These are phyloP conservation scores for Trichoderma koningiopsis DNA, from an alignment of 2,329 filamentous ascomycete genomes.

Conservation along the genomic window DNA sequence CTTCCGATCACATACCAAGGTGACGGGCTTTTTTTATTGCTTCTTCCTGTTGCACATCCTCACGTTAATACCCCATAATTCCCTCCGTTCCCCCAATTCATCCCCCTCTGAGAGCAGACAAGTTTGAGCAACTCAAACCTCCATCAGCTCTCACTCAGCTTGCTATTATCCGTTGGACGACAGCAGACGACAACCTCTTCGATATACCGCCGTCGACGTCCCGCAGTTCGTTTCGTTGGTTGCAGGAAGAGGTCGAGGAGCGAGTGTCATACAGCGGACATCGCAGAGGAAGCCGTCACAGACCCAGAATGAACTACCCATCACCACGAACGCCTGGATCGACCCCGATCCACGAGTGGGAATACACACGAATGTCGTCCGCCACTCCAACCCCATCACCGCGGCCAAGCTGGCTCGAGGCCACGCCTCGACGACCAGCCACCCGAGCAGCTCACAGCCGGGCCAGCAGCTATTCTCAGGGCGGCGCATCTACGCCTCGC, in stretches of 20 bases:
- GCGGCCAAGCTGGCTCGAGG: constrained; percentile 53
- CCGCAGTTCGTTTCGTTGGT: constrained; percentile 23
- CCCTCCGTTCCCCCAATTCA: not conserved
- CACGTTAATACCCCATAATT: not conserved
- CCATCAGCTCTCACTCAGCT: not conserved
- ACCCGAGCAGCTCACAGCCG: constrained; percentile 51
- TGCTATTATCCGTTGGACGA: not conserved
- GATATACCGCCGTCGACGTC: constrained; percentile 8
- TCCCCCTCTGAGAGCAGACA: not conserved
- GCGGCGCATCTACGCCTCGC: constrained; percentile 45
- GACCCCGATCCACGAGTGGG: constrained; percentile 54
- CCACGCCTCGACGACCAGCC: constrained; percentile 55
- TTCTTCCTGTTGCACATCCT: not conserved
- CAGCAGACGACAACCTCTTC: not conserved
- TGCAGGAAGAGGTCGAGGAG: constrained; percentile 34
- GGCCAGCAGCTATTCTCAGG: constrained; percentile 44
- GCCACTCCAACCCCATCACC: constrained; percentile 61
- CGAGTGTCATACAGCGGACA: constrained; percentile 37
- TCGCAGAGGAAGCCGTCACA: constrained; percentile 41
- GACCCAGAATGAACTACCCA: constrained; percentile 44
- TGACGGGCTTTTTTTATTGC: constrained; percentile 48
- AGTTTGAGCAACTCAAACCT: not conserved
- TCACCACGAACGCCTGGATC: constrained; percentile 48
- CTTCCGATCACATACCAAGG: constrained; percentile 64
- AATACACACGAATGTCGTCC: constrained; percentile 55